Percentiles rank a stretch among this genome's conserved stretches.
These are phyloP conservation scores for Breviolum minutum DNA, from an alignment of 73 alveolate species.

Conservation along the genomic window DNA sequence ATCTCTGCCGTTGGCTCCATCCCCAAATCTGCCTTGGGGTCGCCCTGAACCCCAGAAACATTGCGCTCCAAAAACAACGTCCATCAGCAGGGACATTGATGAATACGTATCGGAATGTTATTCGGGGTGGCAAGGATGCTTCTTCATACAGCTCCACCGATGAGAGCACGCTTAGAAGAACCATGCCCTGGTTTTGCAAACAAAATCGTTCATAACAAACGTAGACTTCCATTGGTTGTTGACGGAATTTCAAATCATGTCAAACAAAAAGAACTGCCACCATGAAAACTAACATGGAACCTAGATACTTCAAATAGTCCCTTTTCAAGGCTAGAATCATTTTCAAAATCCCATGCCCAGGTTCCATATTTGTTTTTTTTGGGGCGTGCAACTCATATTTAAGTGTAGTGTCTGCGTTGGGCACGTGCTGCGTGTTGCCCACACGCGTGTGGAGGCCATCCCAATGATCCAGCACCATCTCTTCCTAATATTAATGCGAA, in stretches of 20 bases:
- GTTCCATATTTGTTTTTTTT: background rate
- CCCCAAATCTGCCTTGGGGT: background rate
- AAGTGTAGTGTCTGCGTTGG: background rate
- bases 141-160: no score
- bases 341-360: background rate
- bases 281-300: background rate
- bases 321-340: background rate
- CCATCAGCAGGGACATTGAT: background rate
- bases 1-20: background rate
- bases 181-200: no score
- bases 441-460: background rate
- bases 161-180: no score
- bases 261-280: background rate
- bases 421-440: slow-evolving; percentile 11
- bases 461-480: background rate
- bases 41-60: background rate
- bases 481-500: background rate
- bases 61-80: background rate
- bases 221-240: background rate
- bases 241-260: background rate
- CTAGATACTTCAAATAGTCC: background rate
- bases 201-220: no score
- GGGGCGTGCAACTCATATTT: background rate
- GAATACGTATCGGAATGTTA: no score
- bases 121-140: no score